Conservation (phyloP, 2,329 filamentous ascomycete genomes). For the Lachnellula cervina region DNA sequence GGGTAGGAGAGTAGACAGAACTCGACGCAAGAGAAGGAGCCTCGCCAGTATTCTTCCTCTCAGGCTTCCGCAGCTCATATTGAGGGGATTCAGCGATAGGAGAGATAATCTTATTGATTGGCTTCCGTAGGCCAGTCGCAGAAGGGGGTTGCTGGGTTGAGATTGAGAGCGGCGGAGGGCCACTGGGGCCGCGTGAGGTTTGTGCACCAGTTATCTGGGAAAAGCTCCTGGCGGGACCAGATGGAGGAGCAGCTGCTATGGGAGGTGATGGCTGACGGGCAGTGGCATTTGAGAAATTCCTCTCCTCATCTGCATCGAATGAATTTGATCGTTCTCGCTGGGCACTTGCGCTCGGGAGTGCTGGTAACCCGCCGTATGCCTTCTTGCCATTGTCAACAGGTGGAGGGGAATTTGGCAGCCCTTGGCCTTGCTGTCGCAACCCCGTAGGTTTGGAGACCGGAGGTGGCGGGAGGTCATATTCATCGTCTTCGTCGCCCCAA, state of each 20-base stretch:
- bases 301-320: slow-evolving; percentile 51
- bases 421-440: slow-evolving; percentile 39
- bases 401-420: slow-evolving; percentile 16
- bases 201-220: slow-evolving; percentile 26
- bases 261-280: slow-evolving; percentile 17
- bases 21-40: not conserved
- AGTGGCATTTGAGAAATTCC: slow-evolving; percentile 40
- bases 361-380: slow-evolving; percentile 29
- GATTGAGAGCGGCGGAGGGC: slow-evolving; percentile 23
- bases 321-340: slow-evolving; percentile 37
- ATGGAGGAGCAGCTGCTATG: not conserved
- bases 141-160: slow-evolving; percentile 20
- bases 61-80: slow-evolving; percentile 8
- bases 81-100: slow-evolving; percentile 18
- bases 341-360: slow-evolving; percentile 19
- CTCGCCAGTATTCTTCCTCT: slow-evolving; percentile 12
- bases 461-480: slow-evolving; percentile 40
- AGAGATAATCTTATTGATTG: slow-evolving; percentile 10
- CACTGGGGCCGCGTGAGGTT: slow-evolving; percentile 19
- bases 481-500: slow-evolving; percentile 71
- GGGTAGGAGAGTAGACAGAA: slow-evolving; percentile 13
- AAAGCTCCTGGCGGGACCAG: slow-evolving; percentile 26
- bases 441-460: slow-evolving; percentile 36
- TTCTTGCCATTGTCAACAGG: slow-evolving; percentile 18
- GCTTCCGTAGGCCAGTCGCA: slow-evolving; percentile 18